Conservation (phyloP, 176 grass and related monocot species). For the Musa beccarii region DNA sequence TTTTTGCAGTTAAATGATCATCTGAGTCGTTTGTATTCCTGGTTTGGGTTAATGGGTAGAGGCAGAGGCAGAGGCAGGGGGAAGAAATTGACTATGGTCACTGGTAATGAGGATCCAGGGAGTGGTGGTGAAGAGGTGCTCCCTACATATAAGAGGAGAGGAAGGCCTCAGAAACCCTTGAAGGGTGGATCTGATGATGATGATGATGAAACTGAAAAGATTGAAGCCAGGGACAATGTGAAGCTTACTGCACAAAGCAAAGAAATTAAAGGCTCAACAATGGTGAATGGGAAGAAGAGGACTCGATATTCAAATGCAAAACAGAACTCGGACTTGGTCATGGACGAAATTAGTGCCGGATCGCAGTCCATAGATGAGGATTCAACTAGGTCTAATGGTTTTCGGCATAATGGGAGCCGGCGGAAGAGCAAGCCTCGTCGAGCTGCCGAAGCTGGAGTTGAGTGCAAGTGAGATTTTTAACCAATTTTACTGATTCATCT, state of each 20-base stretch:
- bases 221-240: slow-evolving; percentile 25
- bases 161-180: slow-evolving; percentile 47
- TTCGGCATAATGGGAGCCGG: slow-evolving; percentile 68
- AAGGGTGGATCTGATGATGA: slow-evolving; percentile 41
- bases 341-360: slow-evolving; percentile 24
- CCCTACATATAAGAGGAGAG: slow-evolving; percentile 53
- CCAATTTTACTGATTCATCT: no score
- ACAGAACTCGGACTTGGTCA: slow-evolving; percentile 6
- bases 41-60: slow-evolving; percentile 52
- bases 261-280: slow-evolving; percentile 19
- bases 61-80: slow-evolving; percentile 37
- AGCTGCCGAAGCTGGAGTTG: slow-evolving; percentile 78
- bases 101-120: slow-evolving; percentile 37
- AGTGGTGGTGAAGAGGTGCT: slow-evolving; percentile 58
- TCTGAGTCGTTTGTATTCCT: neutral
- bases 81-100: slow-evolving; percentile 36
- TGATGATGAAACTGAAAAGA: slow-evolving; percentile 16
- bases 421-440: slow-evolving; percentile 80
- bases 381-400: slow-evolving; percentile 31
- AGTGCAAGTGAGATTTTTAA: slow-evolving; percentile 30
- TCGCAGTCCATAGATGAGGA: slow-evolving; percentile 8
- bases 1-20: slow-evolving; percentile 1
- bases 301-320: slow-evolving; percentile 15
- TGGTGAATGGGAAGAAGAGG: slow-evolving; percentile 39
- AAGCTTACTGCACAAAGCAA: slow-evolving; percentile 13